Conservation (phyloP, 805 yeast species). For the Brettanomyces nanus region DNA sequence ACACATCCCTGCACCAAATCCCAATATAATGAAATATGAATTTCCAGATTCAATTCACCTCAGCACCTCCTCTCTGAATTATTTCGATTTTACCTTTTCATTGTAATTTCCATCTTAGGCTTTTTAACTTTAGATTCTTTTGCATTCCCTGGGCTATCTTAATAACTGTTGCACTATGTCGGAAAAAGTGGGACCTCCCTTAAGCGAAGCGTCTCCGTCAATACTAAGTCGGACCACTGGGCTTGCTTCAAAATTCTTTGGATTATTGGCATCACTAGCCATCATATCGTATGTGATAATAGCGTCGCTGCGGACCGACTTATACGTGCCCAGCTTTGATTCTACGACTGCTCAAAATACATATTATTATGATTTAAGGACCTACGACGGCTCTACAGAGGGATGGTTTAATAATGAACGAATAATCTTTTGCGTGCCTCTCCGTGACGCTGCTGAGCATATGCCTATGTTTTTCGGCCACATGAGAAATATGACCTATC, state of each 20-base stretch:
- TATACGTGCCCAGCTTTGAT: slow-evolving; percentile 13
- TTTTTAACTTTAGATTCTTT: too few relatives aligned
- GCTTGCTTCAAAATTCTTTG: background rate
- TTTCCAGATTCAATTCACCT: too few relatives aligned
- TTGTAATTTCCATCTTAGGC: too few relatives aligned
- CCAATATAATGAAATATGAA: too few relatives aligned
- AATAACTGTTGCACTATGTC: too few relatives aligned
- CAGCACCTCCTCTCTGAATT: too few relatives aligned
- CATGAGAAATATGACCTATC: slow-evolving; percentile 48
- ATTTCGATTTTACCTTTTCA: too few relatives aligned
- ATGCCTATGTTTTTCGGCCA: slow-evolving; percentile 55
- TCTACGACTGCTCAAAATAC: slow-evolving; percentile 10
- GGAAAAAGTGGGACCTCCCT: background rate
- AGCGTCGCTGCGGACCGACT: background rate
- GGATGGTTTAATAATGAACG: slow-evolving; percentile 50
- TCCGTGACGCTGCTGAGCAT: slow-evolving; percentile 53
- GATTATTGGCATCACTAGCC: background rate
- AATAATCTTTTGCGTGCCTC: slow-evolving; percentile 48
- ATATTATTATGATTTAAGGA: slow-evolving; percentile 31
- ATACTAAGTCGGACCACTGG: background rate
- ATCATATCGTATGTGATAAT: background rate
- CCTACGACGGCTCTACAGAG: slow-evolving; percentile 34
- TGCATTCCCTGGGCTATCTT: too few relatives aligned
- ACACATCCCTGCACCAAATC: too few relatives aligned
- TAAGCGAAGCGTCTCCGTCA: background rate